Conservation (phyloP, 352 stramenopile species). For the Phytophthora podocarpi region DNA sequence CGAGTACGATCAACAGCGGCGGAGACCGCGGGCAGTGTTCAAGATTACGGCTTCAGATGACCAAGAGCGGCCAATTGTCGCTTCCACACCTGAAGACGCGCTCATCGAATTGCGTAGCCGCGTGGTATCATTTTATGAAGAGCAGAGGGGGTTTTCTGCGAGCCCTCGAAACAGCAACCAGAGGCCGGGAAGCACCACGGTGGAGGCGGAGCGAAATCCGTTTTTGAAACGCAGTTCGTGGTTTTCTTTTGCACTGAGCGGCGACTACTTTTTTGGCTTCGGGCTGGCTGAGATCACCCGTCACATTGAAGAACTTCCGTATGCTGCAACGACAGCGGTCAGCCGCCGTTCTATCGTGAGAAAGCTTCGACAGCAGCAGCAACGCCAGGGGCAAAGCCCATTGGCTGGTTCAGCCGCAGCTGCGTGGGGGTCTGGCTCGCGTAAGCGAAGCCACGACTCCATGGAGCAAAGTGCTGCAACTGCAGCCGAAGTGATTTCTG, state of each 20-base stretch:
- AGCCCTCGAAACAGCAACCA: constrained; percentile 11
- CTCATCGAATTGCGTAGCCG: constrained; percentile 75
- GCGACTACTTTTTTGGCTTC: constrained; percentile 87
- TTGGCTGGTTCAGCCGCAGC: constrained; percentile 30
- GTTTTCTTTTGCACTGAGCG: constrained; percentile 79
- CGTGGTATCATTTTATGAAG: constrained; percentile 77
- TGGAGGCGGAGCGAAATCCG: constrained; percentile 55
- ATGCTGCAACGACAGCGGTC: constrained; percentile 73
- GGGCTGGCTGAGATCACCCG: constrained; percentile 63
- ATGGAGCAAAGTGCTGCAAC: constrained; percentile 29
- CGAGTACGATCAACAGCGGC: constrained; percentile 24
- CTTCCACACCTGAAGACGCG: constrained; percentile 66
- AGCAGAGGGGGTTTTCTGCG: constrained; percentile 44
- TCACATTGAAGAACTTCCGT: constrained; percentile 76
- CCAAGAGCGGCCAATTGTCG: constrained; percentile 63
- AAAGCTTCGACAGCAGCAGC: constrained; percentile 47
- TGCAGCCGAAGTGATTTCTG: constrained; percentile 10
- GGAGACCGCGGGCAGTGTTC: constrained; percentile 55
- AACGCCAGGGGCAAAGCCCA: constrained; percentile 43
- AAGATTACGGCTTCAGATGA: constrained; percentile 84
- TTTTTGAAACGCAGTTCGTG: constrained; percentile 80
- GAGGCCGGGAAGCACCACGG: not conserved
- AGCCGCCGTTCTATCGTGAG: constrained; percentile 46
- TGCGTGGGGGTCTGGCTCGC: constrained; percentile 23
- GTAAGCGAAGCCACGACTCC: constrained; percentile 34